Base-by-base conservation (phyloP, 164 flowering plant species). In the Malania oleifera region DNA sequence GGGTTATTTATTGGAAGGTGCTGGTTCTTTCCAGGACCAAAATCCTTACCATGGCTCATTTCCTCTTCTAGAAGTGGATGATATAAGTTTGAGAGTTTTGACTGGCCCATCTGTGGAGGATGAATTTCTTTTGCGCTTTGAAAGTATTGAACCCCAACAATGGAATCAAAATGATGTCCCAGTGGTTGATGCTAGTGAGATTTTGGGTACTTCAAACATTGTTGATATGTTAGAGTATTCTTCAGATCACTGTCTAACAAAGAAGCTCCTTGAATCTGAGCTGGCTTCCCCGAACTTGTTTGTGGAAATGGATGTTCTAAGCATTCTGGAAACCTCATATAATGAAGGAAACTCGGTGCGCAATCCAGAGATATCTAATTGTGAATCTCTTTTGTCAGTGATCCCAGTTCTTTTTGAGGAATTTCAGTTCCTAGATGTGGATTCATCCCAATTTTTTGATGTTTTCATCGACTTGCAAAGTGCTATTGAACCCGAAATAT, bases 41-140 rank as follows among this genome's bases (percentile, higher is more conserved):
- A 52, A n/a, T 34, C 66, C 9, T 49, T 51, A 25, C 37, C 28
- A 51, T 34, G 28, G 19, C 18, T 49, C 45, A 47, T 79, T 77
- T 61, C 85, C 86, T 37, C 63, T 68, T 63, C 68, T 87, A 47
- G 98, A 92, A 77, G 81, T 82, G 52, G 76, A 79, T 54, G 95
- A 80, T 68, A 67, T 68, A 54, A 53, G 70, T 49, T 62, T 71
- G 62, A 77, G 64, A 56, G 39, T 31, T 62, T 47, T 39, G 59
- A 49, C 62, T 26, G 22, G 54, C 48, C 52, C 60, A 11, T 57
- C 69, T 44, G 20, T 58, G 41, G 73, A 62, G 44, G 79, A 76
- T 58, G 74, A 71, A 56, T 60, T 77, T 60, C 64, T 54, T 59
- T 63, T 60, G 20, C 52, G 70, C 58, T 67, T 82, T 63, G 68